Evolutionary conservation across 2,329 filamentous ascomycete genomes (phyloP), one percentile per base, ranked within the genome.

Genomic region (Apiospora pterosperma): DNA sequence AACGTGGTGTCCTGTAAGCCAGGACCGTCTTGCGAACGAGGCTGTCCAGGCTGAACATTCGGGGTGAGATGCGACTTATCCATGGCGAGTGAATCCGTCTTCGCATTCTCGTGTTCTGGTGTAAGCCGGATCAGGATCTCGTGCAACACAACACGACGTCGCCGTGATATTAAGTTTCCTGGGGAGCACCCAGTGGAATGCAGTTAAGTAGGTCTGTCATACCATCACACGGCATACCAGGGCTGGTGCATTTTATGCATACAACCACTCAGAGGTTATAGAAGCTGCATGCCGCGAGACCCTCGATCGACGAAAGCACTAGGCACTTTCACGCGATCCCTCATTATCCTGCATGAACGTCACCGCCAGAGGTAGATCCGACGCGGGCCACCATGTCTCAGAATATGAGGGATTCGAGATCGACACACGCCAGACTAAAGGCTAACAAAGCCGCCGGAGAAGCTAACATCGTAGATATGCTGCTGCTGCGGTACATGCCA

Each of bases 61-160:
- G 70, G 68, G 34, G 38, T 55, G 64, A 72, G 65, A 58, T 73
- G 73, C 67, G 65, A 65, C n/a, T 38, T 63, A n/a, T 70, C 65
- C 70, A 42, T 48, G 34, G 34, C 34, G 12, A 60, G n/a, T 38
- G 2, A 16, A 23, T 39, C 12, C n/a, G 55, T n/a, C 48, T 55
- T 55, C 19, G 25, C 11, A 39, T 1, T 41, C 38, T 41, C 19
- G 38, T 41, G 19, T 41, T 19, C n/a, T 59, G 58, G 31, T 25
- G 48, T 55, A 34, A 31, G 14, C n/a, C 28, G 28, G 48, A 21
- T 12, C 28, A 5, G 14, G 28, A 34, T 12, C 25, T 10, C 34
- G 48, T 55, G 48, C 48, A 16, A 34, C 48, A 16, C 48, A n/a
- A 55, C 48, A 34, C 48, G 28, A 55, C 12, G 28, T 55, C 28